Evolutionary conservation across 805 yeast species (phyloP).

Genomic region (Saturnispora galanensis): DNA sequence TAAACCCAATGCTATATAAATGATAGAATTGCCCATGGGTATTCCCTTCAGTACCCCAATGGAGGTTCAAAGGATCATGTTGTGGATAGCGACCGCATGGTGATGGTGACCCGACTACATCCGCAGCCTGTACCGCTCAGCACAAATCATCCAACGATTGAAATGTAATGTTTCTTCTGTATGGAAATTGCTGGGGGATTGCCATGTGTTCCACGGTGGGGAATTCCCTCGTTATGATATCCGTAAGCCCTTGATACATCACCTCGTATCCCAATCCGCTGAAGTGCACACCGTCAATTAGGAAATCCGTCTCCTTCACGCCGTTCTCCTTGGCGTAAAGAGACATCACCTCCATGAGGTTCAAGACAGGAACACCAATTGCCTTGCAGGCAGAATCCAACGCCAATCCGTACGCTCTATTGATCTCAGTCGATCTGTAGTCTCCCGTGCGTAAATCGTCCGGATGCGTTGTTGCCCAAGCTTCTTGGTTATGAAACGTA

Average conservation of each 20-base stretch:
- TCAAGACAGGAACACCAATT: conserved; percentile 46
- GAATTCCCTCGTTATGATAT: conserved; percentile 4
- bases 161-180: conserved; percentile 5
- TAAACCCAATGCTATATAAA: too few relatives aligned
- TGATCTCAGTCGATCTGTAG: conserved; percentile 36
- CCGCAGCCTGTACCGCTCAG: neutral
- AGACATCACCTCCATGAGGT: neutral
- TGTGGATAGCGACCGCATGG: too few relatives aligned
- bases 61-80: too few relatives aligned
- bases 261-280: conserved; percentile 29
- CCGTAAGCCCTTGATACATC: conserved; percentile 25
- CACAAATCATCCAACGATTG: conserved; percentile 4
- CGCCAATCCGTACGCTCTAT: conserved; percentile 42
- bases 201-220: conserved; percentile 1
- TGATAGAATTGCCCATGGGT: too few relatives aligned
- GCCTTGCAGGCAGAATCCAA: conserved; percentile 36
- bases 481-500: conserved; percentile 39
- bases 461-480: conserved; percentile 29
- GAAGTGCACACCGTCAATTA: conserved; percentile 37
- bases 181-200: conserved; percentile 6
- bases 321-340: neutral
- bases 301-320: conserved; percentile 12
- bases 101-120: too few relatives aligned
- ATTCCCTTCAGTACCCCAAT: too few relatives aligned
- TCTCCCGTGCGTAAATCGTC: conserved; percentile 32